Base-by-base conservation (phyloP, 129 eudicot genomes). In the Kitagawia praeruptora region DNA sequence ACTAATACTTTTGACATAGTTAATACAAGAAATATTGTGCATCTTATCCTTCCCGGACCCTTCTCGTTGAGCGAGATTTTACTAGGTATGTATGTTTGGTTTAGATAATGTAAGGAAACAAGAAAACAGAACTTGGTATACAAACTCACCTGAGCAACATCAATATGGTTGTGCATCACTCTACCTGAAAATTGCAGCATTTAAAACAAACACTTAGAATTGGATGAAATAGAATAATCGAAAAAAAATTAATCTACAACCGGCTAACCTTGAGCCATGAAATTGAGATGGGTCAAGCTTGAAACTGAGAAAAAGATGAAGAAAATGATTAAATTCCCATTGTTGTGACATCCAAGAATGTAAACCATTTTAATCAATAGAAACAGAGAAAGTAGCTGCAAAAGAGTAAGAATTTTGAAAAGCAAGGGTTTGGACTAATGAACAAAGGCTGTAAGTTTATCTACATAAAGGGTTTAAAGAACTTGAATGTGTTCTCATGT, bases 241-340 rank as follows among this genome's bases (percentile, higher is more conserved):
- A 51, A 56, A 15, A 61, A 49, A 48, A 18, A 31, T 67, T 15
- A 23, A 19, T 49, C 37, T 53, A 75, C 25, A 78, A 83, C 61
- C 54, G 79, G 80, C 81, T 79, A 80, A 88, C 93, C 96, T 87
- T 85, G 84, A 84, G 85, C 89, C 81, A 84, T 51, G 78, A 78
- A 79, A 42, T 82, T 72, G 56, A 83, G 27, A 69, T 85, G 89
- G 80, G 80, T 66, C 23, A 84, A 72, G 83, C 70, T 83, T 66
- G 87, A 83, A 71, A 84, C 45, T 45, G 83, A 75, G 76, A 85
- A 70, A 78, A 85, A 77, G 78, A 81, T 54, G 80, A 89, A 81
- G 74, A 83, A 70, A 73, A 71, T 47, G 74, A 87, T 47, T 18
- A 80, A 71, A 16, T 46, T 75, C 77, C 46, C 63, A 66, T 64